Percentiles rank a stretch among this genome's conserved stretches.
Evolutionary conservation across 2,329 filamentous ascomycete genomes (phyloP).

Genomic region (Metarhizium brunneum): DNA sequence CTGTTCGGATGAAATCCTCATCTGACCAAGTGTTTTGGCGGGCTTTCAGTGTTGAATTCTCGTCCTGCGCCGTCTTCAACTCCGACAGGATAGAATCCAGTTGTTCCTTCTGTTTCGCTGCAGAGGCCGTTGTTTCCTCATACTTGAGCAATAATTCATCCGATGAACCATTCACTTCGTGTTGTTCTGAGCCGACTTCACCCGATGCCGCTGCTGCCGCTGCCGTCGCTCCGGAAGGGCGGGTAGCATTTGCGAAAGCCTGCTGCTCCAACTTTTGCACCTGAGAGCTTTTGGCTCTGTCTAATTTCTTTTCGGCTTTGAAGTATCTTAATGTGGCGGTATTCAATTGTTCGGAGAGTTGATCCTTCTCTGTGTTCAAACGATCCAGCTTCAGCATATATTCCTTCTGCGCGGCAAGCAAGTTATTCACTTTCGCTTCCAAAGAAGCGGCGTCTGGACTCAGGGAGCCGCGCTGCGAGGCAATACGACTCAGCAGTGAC

Average conservation of each 20-base stretch:
- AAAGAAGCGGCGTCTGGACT: conserved; percentile 63
- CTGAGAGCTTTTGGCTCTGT: conserved; percentile 78
- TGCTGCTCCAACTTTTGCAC: conserved; percentile 90
- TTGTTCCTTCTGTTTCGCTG: conserved; percentile 81
- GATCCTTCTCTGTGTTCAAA: conserved; percentile 68
- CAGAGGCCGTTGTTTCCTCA: conserved; percentile 66
- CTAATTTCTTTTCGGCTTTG: conserved; percentile 89
- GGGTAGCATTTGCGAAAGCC: conserved; percentile 61
- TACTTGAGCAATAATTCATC: conserved; percentile 67
- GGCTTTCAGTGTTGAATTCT: conserved; percentile 64
- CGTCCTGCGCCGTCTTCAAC: conserved; percentile 63
- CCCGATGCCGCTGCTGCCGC: conserved; percentile 14
- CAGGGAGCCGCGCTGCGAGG: conserved; percentile 40
- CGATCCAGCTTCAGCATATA: conserved; percentile 68
- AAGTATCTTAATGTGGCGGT: conserved; percentile 85
- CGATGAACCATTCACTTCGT: conserved; percentile 44
- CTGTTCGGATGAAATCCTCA: conserved; percentile 87
- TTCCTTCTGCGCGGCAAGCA: conserved; percentile 76
- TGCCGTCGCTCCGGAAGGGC: conserved; percentile 21
- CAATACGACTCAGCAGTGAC: conserved; percentile 52
- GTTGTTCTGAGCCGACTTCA: conserved; percentile 39
- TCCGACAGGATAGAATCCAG: conserved; percentile 70
- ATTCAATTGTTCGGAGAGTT: conserved; percentile 78
- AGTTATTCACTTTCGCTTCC: conserved; percentile 63
- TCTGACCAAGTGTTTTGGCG: conserved; percentile 68